phyloP scores from a whole-genome alignment of 129 eudicot genomes.

The Escallonia herrerae region DNA sequence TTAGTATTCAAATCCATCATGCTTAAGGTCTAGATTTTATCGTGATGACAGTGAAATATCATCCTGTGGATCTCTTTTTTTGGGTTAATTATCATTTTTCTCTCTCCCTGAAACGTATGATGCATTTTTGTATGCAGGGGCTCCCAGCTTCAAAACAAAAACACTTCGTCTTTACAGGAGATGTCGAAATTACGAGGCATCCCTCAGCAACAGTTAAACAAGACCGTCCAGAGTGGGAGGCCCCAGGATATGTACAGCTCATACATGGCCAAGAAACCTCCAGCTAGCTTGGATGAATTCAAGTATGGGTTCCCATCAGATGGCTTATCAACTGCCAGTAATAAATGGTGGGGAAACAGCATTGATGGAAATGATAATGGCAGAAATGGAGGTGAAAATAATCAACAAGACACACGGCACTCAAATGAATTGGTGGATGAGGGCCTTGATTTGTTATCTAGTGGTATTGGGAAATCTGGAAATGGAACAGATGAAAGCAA shows the following conservation, averaged over 20 bases:
- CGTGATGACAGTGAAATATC: too few species aligned
- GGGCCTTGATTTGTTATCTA: background rate
- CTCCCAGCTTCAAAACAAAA: conserved; percentile 18
- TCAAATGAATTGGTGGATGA: background rate
- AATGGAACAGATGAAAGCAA: conserved; percentile 9
- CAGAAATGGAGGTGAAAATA: conserved; percentile 3
- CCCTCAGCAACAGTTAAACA: conserved; percentile 21
- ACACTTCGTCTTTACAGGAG: conserved; percentile 9
- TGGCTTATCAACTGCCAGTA: conserved; percentile 35
- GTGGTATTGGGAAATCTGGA: conserved; percentile 3
- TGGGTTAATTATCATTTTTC: too few species aligned
- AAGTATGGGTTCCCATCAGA: conserved; percentile 50
- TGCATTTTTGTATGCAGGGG: conserved; percentile 10
- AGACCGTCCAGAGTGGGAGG: conserved; percentile 9
- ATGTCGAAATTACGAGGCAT: conserved; percentile 7
- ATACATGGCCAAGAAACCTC: background rate
- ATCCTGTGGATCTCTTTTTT: too few species aligned
- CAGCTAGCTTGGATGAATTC: conserved; percentile 33
- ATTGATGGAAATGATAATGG: background rate
- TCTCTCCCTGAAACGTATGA: too few species aligned
- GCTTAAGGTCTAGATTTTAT: too few species aligned
- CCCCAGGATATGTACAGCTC: conserved; percentile 11
- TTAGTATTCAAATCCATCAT: too few species aligned
- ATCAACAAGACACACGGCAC: background rate
- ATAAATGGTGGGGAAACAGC: conserved; percentile 51